Conservation (phyloP, 345 rosid genomes). For the Gynandropsis gynandra region DNA sequence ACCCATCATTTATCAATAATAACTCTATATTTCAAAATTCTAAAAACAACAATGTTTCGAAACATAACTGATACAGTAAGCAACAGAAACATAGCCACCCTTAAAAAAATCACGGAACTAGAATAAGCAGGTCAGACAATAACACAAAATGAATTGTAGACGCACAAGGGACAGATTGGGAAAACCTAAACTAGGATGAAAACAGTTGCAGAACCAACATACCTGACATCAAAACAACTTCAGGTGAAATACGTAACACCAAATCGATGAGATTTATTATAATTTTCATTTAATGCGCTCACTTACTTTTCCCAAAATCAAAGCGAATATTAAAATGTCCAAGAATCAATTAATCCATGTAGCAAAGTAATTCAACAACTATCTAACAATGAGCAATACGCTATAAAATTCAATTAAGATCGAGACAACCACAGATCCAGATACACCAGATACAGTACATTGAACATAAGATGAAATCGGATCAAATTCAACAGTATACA, state of each 20-base stretch:
- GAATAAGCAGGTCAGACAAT: background rate
- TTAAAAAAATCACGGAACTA: background rate
- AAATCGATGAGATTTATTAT: background rate
- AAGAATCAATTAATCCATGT: background rate
- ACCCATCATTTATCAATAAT: background rate
- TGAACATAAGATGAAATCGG: background rate
- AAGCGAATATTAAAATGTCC: background rate
- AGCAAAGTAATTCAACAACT: conserved; percentile 1
- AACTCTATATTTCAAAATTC: background rate
- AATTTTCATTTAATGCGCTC: background rate
- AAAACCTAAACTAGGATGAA: background rate
- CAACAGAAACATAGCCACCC: background rate
- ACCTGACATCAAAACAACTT: conserved; percentile 5
- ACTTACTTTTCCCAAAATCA: background rate
- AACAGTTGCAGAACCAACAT: conserved; percentile 1
- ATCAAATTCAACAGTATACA: conserved; percentile 15
- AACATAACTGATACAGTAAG: background rate
- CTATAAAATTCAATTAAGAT: conserved; percentile 1
- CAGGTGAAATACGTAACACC: conserved; percentile 4
- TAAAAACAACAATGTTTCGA: background rate
- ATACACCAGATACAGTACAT: background rate
- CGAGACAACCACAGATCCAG: conserved; percentile 19
- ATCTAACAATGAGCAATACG: background rate
- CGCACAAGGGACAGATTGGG: background rate
- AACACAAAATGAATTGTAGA: background rate